Evolutionary conservation across 108 stramenopile species (phyloP).

Genomic region (Stephanodiscus minutulus): DNA sequence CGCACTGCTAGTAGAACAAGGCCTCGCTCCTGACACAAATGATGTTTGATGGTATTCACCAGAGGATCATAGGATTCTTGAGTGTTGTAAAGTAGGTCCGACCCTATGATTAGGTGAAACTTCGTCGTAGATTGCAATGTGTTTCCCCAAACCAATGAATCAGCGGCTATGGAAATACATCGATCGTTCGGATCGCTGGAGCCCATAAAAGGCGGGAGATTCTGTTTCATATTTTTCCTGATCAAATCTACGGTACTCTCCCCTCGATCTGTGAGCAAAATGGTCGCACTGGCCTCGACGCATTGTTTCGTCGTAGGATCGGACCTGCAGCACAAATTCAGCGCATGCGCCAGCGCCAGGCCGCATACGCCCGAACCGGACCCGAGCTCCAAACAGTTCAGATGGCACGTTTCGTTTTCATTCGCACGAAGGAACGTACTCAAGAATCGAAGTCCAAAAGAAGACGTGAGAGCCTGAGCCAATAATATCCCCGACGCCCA

Average conservation of each 20-base stretch:
- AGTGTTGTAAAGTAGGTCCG: slow-evolving; percentile 77
- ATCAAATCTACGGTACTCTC: slow-evolving; percentile 50
- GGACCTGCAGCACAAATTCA: slow-evolving; percentile 8
- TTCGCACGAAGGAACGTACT: slow-evolving; percentile 6
- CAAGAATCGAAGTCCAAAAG: slow-evolving; percentile 21
- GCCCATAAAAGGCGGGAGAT: slow-evolving; percentile 5
- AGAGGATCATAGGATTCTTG: slow-evolving; percentile 55
- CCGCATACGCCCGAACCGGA: slow-evolving; percentile 69
- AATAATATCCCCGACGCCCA: slow-evolving; percentile 54
- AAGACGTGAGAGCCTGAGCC: slow-evolving; percentile 37
- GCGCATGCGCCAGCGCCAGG: slow-evolving; percentile 55
- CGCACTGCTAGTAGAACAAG: slow-evolving; percentile 56
- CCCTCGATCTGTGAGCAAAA: slow-evolving; percentile 47
- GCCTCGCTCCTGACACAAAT: slow-evolving; percentile 49
- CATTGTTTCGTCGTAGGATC: not conserved
- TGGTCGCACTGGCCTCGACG: not conserved
- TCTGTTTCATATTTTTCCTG: slow-evolving; percentile 50
- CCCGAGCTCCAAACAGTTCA: slow-evolving; percentile 68
- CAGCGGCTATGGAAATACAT: slow-evolving; percentile 14
- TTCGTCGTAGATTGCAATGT: slow-evolving; percentile 1
- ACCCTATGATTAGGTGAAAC: slow-evolving; percentile 64
- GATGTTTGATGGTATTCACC: slow-evolving; percentile 56
- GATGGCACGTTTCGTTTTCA: not conserved
- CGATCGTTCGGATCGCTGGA: not conserved
- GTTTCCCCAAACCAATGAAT: slow-evolving; percentile 49